Conservation (phyloP, 2,329 filamentous ascomycete genomes). For the Colletotrichum tabaci region DNA sequence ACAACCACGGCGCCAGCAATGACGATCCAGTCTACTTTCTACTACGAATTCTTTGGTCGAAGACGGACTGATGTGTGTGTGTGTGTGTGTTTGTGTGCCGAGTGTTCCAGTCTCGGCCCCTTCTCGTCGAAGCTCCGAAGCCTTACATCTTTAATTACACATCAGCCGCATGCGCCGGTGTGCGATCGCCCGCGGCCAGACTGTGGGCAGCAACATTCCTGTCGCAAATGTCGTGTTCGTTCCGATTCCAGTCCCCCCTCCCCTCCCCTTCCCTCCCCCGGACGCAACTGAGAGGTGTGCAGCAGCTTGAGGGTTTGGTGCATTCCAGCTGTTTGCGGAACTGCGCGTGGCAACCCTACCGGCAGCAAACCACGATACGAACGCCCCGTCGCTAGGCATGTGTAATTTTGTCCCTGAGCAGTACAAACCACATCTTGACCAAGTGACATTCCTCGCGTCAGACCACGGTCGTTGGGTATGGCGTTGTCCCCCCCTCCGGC, state of each 20-base stretch:
- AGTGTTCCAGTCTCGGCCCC: not conserved
- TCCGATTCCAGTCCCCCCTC: conserved; percentile 3
- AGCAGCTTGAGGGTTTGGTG: not conserved
- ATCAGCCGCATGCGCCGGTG: conserved; percentile 26
- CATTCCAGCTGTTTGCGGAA: conserved; percentile 33
- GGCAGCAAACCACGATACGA: conserved; percentile 1
- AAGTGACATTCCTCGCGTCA: conserved; percentile 28
- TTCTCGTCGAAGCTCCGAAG: not conserved
- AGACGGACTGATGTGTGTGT: not conserved
- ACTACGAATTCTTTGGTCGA: not conserved
- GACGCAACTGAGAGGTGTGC: not conserved
- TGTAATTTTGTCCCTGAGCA: not conserved
- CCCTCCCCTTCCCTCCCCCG: too few species aligned
- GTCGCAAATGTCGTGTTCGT: conserved; percentile 9
- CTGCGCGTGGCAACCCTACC: conserved; percentile 11
- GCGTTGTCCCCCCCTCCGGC: conserved; percentile 18
- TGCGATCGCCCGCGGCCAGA: conserved; percentile 14
- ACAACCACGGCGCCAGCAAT: conserved; percentile 2
- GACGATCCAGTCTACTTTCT: not conserved
- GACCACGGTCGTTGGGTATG: conserved; percentile 28
- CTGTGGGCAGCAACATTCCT: conserved; percentile 22
- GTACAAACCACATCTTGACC: not conserved
- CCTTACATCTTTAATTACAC: not conserved
- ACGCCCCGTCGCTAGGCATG: conserved; percentile 20
- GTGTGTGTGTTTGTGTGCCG: not conserved